Percentiles rank a stretch among this genome's conserved stretches.
phyloP scores from a whole-genome alignment of 495 filamentous ascomycete species.

The Neurospora sp. region DNA sequence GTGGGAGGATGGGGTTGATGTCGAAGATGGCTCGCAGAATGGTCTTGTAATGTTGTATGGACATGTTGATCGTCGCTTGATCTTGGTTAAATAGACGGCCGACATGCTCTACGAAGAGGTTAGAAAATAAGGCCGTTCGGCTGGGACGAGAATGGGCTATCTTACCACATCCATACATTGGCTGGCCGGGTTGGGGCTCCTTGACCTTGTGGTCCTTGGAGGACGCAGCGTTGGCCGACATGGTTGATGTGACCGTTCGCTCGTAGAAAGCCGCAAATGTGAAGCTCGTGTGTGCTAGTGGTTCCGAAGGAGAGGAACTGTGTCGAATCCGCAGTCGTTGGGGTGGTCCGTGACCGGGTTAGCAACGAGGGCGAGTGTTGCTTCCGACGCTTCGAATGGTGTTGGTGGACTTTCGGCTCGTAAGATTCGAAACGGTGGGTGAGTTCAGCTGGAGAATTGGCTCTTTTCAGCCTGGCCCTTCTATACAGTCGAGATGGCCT shows the following conservation, averaged over 20 bases:
- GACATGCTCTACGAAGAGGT: slow-evolving; percentile 37
- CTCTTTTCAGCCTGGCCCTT: neutral
- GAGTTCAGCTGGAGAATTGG: neutral
- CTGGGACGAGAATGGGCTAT: neutral
- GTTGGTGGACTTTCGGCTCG: neutral
- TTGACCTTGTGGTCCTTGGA: slow-evolving; percentile 45
- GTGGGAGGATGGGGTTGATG: slow-evolving; percentile 33
- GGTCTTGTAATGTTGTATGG: slow-evolving; percentile 45
- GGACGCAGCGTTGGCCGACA: slow-evolving; percentile 24
- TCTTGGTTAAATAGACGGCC: slow-evolving; percentile 42
- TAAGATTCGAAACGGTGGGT: neutral
- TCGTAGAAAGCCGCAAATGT: slow-evolving; percentile 25
- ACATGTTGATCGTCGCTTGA: slow-evolving; percentile 37
- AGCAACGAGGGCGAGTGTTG: neutral
- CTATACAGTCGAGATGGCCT: neutral
- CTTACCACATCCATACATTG: slow-evolving; percentile 47
- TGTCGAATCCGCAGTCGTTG: neutral
- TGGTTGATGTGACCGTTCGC: slow-evolving; percentile 32
- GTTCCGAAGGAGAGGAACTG: neutral
- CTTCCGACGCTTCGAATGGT: neutral
- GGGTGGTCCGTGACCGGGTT: neutral
- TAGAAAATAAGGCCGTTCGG: slow-evolving; percentile 5
- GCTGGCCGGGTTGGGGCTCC: slow-evolving; percentile 37
- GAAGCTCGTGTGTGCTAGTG: neutral
- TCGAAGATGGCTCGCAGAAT: slow-evolving; percentile 42